Evolutionary conservation across 352 stramenopile species (phyloP).

Genomic region (Phytophthora cryptogea): DNA sequence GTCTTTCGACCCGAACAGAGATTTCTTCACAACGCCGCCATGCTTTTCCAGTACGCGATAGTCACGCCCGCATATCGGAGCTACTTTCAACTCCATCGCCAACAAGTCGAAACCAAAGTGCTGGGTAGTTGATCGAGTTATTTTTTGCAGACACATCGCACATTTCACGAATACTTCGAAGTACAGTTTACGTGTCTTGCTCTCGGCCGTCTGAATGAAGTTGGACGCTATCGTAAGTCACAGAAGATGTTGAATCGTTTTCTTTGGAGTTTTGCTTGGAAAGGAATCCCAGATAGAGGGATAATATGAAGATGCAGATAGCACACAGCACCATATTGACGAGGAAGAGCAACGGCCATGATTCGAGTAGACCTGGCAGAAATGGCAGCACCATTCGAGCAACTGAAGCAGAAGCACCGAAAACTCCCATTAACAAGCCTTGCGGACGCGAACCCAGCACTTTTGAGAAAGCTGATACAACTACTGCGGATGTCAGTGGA

Average conservation of each 20-base stretch:
- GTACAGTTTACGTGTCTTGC: slow-evolving; percentile 3
- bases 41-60: slow-evolving; percentile 25
- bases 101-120: slow-evolving; percentile 12
- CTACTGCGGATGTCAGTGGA: slow-evolving; percentile 54
- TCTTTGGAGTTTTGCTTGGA: slow-evolving; percentile 4
- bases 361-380: slow-evolving; percentile 50
- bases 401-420: slow-evolving; percentile 60
- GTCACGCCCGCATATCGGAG: slow-evolving; percentile 41
- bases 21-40: slow-evolving; percentile 15
- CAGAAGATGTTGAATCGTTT: not conserved
- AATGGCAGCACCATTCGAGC: slow-evolving; percentile 64
- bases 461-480: slow-evolving; percentile 65
- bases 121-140: slow-evolving; percentile 10
- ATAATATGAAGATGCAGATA: slow-evolving; percentile 46
- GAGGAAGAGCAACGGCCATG: slow-evolving; percentile 48
- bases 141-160: slow-evolving; percentile 7
- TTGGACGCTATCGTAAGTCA: slow-evolving; percentile 27
- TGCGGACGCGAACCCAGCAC: slow-evolving; percentile 54
- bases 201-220: slow-evolving; percentile 31
- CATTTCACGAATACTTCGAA: not conserved
- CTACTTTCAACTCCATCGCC: slow-evolving; percentile 38
- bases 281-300: slow-evolving; percentile 31
- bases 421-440: slow-evolving; percentile 62
- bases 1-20: slow-evolving; percentile 9
- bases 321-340: slow-evolving; percentile 51